Base-by-base conservation (phyloP, 73 alveolate genomes). In the Symbiodinium pilosum region DNA sequence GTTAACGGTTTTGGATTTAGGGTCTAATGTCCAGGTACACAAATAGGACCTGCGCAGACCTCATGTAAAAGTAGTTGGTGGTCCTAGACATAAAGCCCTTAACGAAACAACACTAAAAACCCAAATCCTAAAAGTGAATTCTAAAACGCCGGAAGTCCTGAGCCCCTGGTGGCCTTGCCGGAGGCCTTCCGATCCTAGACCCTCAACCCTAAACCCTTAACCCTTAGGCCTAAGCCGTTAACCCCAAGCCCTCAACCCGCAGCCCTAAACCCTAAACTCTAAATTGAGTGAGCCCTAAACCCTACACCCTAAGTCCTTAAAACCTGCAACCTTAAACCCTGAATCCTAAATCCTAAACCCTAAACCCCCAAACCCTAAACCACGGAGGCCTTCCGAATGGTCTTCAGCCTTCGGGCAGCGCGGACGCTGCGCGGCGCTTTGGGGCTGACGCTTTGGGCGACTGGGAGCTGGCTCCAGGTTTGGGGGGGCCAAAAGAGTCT, bases 401-500 rank as follows among this genome's bases (percentile, higher is more conserved):
- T 83, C 43, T 88, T 88, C 83, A 56, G 86, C 51, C 95, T 88
- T 26, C 95, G 95, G 14, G 59, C 86, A 3, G 71, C 86, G 18
- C 36, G 71, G 26, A 54, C 68, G 3, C 42, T 87, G 34, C 95
- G 86, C 18, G 86, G 95, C 28, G 86, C 71, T 9, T 71, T 88
- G 42, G 95, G 71, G 39, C 52, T 88, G 69, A 88, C 86, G 68
- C 86, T 83, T 36, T 88, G 95, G 95, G 95, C 86, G 51, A 42
- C 86, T 9, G 71, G 64, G 47, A 88, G 86, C 95, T 88, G 95
- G 95, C 47, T 88, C 36, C 87, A 88, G 95, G 95, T 69, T 38
- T 6, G 38, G 40, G 38, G 32, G 14, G 0, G 77, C 73, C 73
- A 6, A 47, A 47, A 47, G 59, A 6, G 59, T 6, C 21, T 47